Base-by-base conservation (phyloP, 2,329 filamentous ascomycete species). In the Aspergillus sp. region DNA sequence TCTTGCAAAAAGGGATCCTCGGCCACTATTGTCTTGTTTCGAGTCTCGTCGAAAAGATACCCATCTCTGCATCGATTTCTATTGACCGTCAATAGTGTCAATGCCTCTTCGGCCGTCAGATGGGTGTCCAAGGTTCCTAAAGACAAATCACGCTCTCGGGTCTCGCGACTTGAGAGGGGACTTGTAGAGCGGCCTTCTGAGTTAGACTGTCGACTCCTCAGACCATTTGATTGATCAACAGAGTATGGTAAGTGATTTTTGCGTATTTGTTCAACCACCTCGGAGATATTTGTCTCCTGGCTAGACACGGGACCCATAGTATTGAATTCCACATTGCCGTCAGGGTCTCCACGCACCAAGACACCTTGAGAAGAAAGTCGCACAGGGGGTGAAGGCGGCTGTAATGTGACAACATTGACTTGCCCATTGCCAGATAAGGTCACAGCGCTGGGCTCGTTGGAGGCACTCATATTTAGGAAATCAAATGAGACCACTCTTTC, bases 401-500 rank as follows among this genome's bases (percentile, higher is more conserved):
- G 74, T 12, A 75, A 64, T 28, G 71, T 74, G 29, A 75, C 52
- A 6, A 79, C 62, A 31, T 72, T 70, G 4, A 82, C 65, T 19
- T 70, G 64, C 5, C 76, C 73, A 51, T 76, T 72, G 4, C 74
- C 72, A 39, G 75, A 67, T 4, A 84, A 61, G 2, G 73, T 72
- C 40, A 84, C 62, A 27, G 77, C 69, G 47, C 70, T 73, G 34
- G 78, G 73, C 33, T 75, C 73, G n/a, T 66, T 61, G 5, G 68
- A 66, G 10, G 64, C 64, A 31, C 66, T 69, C 35, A 72, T 59
- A 37, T 73, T 72, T 45, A 81, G 69, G 60, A 81, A 83, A 51
- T 84, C 81, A 52, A 82, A 84, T 1, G 78, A 77, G 11, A 82
- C 74, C 12, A 81, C 64, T 12, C 75, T 69, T 27, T 71, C 62